Percentiles rank a stretch among this genome's conserved stretches.
Conservation (phyloP, 2,329 filamentous ascomycete species). For the Aspergillus sojae region DNA sequence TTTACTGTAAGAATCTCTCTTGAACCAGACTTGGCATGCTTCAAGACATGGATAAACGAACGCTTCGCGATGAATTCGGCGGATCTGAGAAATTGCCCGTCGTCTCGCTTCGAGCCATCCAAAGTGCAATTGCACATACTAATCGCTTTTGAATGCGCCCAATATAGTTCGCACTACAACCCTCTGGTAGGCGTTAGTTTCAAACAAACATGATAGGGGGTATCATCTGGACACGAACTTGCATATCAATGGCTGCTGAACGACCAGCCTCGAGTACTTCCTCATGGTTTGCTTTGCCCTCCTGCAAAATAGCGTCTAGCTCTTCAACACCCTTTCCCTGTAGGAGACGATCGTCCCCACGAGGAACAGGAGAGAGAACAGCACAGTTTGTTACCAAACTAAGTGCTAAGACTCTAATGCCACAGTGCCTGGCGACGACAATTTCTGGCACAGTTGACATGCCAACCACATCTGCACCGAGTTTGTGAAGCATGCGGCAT, state of each 20-base stretch:
- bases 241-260: constrained; percentile 64
- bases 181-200: constrained; percentile 33
- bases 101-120: background rate
- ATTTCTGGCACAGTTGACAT: constrained; percentile 73
- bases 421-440: constrained; percentile 65
- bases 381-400: constrained; percentile 68
- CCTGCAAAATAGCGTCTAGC: constrained; percentile 57
- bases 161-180: constrained; percentile 39
- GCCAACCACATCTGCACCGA: constrained; percentile 70
- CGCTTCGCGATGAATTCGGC: background rate
- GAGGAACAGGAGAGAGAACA: constrained; percentile 60
- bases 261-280: constrained; percentile 66
- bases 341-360: constrained; percentile 60
- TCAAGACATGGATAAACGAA: background rate
- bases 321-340: constrained; percentile 54
- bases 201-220: background rate
- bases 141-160: constrained; percentile 28
- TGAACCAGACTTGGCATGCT: background rate
- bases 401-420: constrained; percentile 65
- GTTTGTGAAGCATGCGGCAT: constrained; percentile 61
- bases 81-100: background rate
- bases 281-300: constrained; percentile 65
- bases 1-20: background rate
- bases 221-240: constrained; percentile 44
- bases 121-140: background rate